A percentile compares a stretch with the other conserved stretches of the same genome.
These are phyloP conservation scores for Rhodofomes roseus DNA, from an alignment of 1,284 basidiomycete genomes.

Conservation along the genomic window DNA sequence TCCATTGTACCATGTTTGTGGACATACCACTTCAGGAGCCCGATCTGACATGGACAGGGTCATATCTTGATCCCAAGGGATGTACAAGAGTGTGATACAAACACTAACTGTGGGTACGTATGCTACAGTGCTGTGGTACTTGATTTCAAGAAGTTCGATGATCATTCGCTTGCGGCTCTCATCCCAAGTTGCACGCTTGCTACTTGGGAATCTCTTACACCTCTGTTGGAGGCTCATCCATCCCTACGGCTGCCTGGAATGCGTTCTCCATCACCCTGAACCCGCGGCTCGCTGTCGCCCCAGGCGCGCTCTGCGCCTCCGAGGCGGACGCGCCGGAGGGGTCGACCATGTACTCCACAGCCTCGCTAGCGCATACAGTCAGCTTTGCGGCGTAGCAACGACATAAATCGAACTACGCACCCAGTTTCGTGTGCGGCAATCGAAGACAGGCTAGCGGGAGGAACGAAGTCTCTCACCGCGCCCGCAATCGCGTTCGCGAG, in stretches of 20 bases:
- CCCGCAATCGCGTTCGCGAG: constrained; percentile 59
- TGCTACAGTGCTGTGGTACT: neutral
- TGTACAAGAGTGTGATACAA: too few relatives aligned
- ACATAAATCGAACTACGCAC: constrained; percentile 20
- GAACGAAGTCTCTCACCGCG: constrained; percentile 52
- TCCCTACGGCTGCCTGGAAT: constrained; percentile 42
- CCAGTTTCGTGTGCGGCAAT: constrained; percentile 45
- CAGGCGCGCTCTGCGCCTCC: constrained; percentile 12
- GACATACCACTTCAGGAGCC: too few relatives aligned
- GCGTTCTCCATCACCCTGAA: constrained; percentile 33
- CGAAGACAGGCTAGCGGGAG: constrained; percentile 53
- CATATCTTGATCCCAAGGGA: too few relatives aligned
- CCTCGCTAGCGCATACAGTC: constrained; percentile 14
- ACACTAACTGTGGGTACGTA: too few relatives aligned
- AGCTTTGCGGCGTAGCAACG: neutral
- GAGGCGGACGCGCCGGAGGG: constrained; percentile 16
- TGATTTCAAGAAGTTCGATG: neutral
- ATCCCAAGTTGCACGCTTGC: too few relatives aligned
- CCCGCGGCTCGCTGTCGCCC: constrained; percentile 15
- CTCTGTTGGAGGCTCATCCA: constrained; percentile 40
- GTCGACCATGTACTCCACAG: constrained; percentile 23
- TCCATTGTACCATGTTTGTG: too few relatives aligned
- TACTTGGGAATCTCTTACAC: neutral
- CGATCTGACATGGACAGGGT: too few relatives aligned
- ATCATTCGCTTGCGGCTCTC: too few relatives aligned